A percentile compares a stretch with the other conserved stretches of the same genome.
Evolutionary conservation across 306 rosid species (phyloP).

Genomic region (Abrus pulchellus): DNA sequence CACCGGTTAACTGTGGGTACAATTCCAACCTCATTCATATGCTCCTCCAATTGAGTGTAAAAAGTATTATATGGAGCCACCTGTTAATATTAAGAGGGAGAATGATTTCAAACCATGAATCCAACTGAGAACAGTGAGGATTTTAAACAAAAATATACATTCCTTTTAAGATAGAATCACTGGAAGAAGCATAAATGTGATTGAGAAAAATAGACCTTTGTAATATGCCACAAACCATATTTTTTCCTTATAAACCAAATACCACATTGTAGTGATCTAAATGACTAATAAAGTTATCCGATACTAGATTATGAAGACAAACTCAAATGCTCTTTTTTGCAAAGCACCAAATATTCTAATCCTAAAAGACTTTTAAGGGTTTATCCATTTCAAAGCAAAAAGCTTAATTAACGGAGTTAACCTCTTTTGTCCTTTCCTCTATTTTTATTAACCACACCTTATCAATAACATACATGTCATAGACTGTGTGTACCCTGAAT

Average conservation of each 20-base stretch:
- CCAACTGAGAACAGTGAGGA: slow-evolving; percentile 32
- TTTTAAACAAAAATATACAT: slow-evolving; percentile 21
- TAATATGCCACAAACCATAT: slow-evolving; percentile 9
- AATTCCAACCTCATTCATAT: slow-evolving; percentile 88
- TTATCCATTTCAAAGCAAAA: slow-evolving; percentile 25
- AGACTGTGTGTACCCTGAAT: neutral
- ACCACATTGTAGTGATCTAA: slow-evolving; percentile 12
- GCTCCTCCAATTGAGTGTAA: slow-evolving; percentile 87
- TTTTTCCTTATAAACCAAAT: neutral
- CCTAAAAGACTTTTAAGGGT: slow-evolving; percentile 24
- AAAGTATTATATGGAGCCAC: slow-evolving; percentile 98
- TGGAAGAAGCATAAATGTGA: slow-evolving; percentile 30
- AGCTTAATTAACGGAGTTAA: slow-evolving; percentile 31
- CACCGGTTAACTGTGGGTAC: slow-evolving; percentile 79
- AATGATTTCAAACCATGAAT: slow-evolving; percentile 43
- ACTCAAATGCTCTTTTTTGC: slow-evolving; percentile 16
- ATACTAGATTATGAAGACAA: slow-evolving; percentile 6
- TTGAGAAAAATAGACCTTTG: slow-evolving; percentile 6
- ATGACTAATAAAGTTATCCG: slow-evolving; percentile 1
- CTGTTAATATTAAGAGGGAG: slow-evolving; percentile 52
- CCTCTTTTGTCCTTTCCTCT: neutral
- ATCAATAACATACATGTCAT: slow-evolving; percentile 7
- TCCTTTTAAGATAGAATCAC: slow-evolving; percentile 11
- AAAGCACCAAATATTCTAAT: slow-evolving; percentile 22
- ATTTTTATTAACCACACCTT: slow-evolving; percentile 4